A percentile compares a stretch with the other conserved stretches of the same genome.
Conservation (phyloP, 345 rosid species). For the Lepidium africanum region DNA sequence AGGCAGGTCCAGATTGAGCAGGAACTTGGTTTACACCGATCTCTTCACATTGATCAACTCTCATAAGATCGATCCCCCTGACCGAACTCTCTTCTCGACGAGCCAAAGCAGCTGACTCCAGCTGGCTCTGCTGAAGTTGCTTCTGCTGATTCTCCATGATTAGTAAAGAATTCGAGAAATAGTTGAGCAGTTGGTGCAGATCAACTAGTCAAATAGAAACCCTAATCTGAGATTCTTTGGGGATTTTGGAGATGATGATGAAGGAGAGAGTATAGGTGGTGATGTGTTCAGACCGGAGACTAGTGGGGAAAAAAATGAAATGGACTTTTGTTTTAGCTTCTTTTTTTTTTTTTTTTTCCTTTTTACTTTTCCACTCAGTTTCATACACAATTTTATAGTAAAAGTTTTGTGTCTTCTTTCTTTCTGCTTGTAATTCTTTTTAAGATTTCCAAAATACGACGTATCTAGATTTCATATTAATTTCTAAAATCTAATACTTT, state of each 20-base stretch:
- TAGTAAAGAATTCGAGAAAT: neutral
- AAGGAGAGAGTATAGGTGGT: conserved; percentile 4
- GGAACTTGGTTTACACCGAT: conserved; percentile 35
- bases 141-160: conserved; percentile 38
- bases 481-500: neutral
- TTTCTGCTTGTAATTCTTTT: neutral
- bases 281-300: conserved; percentile 22
- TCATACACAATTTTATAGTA: neutral
- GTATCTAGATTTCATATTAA: neutral
- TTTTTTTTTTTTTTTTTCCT: neutral
- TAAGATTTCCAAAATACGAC: neutral
- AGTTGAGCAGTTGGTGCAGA: neutral
- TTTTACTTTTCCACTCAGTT: neutral
- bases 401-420: neutral
- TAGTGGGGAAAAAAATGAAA: conserved; percentile 29
- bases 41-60: conserved; percentile 51
- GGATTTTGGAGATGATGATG: conserved; percentile 19
- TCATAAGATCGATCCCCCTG: conserved; percentile 33
- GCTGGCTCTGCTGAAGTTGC: conserved; percentile 13
- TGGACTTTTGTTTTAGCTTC: conserved; percentile 23
- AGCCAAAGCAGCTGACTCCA: conserved; percentile 16
- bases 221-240: conserved; percentile 44
- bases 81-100: conserved; percentile 21
- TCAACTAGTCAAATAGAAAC: conserved; percentile 31
- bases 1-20: conserved; percentile 32